phyloP scores from a whole-genome alignment of 495 filamentous ascomycete species.

The Immersiella caudata region DNA sequence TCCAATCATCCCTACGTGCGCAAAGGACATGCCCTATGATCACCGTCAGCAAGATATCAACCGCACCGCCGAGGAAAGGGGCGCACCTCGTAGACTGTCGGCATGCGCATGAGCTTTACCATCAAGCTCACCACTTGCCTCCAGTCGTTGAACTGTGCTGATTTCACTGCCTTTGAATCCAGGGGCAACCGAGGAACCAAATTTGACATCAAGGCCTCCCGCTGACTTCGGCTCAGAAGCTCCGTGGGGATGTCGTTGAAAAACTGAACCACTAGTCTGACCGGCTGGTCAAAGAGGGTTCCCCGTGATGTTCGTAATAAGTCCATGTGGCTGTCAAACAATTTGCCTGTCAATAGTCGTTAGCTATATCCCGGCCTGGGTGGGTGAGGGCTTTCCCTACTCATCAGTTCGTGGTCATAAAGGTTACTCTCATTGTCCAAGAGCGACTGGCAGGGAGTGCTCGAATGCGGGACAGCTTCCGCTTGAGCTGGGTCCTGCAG shows the following conservation, averaged over 20 bases:
- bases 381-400: constrained; percentile 13
- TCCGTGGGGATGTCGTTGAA: constrained; percentile 30
- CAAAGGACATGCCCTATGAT: constrained; percentile 36
- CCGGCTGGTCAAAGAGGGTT: background rate
- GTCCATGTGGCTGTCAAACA: background rate
- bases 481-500: background rate
- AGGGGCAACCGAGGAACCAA: constrained; percentile 24
- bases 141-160: constrained; percentile 29
- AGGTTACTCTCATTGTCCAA: constrained; percentile 30
- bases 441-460: constrained; percentile 14
- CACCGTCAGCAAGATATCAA: background rate
- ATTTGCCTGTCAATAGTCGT: background rate
- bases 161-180: constrained; percentile 18
- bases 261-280: constrained; percentile 18
- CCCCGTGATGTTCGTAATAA: background rate
- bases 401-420: constrained; percentile 26
- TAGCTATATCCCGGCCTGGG: background rate
- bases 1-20: constrained; percentile 29
- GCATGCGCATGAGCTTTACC: constrained; percentile 49
- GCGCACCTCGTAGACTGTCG: constrained; percentile 53
- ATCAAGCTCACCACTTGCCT: constrained; percentile 46
- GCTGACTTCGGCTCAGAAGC: constrained; percentile 24
- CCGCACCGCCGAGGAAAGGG: background rate
- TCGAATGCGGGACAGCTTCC: constrained; percentile 9
- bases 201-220: constrained; percentile 32